A percentile compares a stretch with the other conserved stretches of the same genome.
These are phyloP conservation scores for Aureobasidium sp. DNA, from an alignment of 2,329 filamentous ascomycete genomes.

Conservation along the genomic window DNA sequence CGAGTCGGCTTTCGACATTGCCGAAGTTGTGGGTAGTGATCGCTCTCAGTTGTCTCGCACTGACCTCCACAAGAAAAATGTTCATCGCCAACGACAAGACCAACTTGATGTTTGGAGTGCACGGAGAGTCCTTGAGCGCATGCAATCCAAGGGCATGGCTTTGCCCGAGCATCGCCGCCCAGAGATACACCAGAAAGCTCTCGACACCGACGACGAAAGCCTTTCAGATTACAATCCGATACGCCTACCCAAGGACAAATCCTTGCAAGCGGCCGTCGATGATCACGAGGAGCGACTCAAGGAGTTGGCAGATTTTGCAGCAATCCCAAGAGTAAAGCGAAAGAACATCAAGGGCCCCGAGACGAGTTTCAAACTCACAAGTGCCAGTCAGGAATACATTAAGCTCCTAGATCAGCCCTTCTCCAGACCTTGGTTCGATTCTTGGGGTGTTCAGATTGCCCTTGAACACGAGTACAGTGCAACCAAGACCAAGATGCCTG, in stretches of 20 bases:
- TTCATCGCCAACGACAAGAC: not conserved
- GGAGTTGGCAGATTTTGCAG: not conserved
- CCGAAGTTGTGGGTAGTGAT: constrained; percentile 29
- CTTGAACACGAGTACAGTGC: not conserved
- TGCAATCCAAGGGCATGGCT: constrained; percentile 10
- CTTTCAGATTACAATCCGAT: constrained; percentile 4
- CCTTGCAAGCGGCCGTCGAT: not conserved
- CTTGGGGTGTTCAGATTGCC: constrained; percentile 8
- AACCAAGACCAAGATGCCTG: not conserved
- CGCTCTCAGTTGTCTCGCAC: not conserved
- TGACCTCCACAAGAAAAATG: not conserved
- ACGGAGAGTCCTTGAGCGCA: constrained; percentile 5
- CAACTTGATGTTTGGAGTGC: constrained; percentile 3
- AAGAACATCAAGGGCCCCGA: too few species aligned
- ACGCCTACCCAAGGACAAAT: not conserved
- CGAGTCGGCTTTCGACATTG: constrained; percentile 53
- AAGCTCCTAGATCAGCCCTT: not conserved
- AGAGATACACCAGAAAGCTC: not conserved
- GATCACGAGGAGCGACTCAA: not conserved
- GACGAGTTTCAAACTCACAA: not conserved
- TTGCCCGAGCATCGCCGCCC: constrained; percentile 13
- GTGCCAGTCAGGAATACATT: not conserved
- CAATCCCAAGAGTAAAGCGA: not conserved
- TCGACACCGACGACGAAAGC: constrained; percentile 9
- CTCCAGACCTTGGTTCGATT: not conserved